Base-by-base conservation (phyloP, 139 green algal species). In the Coelastrella sp. region DNA sequence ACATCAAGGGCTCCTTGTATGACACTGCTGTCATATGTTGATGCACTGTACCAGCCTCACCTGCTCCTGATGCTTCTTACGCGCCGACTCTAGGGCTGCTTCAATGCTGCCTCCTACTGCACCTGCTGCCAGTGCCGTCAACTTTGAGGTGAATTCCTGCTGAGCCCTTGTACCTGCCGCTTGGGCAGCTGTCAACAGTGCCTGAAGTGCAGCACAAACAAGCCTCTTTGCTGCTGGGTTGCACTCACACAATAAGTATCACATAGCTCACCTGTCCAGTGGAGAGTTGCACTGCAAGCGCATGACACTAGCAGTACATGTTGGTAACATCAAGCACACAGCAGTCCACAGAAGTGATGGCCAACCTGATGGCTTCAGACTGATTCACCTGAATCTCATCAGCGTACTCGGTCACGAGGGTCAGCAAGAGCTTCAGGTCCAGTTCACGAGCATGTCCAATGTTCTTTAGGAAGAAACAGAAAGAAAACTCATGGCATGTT, bases 51-150 rank as follows among this genome's bases (percentile, higher is more conserved):
- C 37, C 25, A 27, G 41, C 19, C 40, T 6, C 40, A 63, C 71
- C 71, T 79, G 71, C 9, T 79, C 40, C 41, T 63, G 71, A 35
- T 79, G 71, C 13, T 32, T 57, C 71, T 62, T 62, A 5, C 62
- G 71, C 17, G 71, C 71, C 41, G 71, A 41, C 13, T 53, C 71
- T 41, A 79, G 41, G 11, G 71, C 71, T 27, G 71, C 30, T 30
- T 79, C 71, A 30, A 79, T 79, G 71, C 71, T 79, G 27, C 71
- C 71, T 3, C 41, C 41, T 23, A 79, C 41, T 60, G 43, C 71
- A 25, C 41, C 71, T 30, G 71, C 71, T 32, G 71, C 41, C 11
- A 30, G n/a, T 25, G 71, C 40, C 9, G 71, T 79, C 9, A 63
- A 37, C n/a, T 62, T 25, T 9, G 27, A 11, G 15, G 15, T 50